Evolutionary conservation across 192 early-diverging fungal genomes (phyloP).

Genomic region (Podila epicladia): DNA sequence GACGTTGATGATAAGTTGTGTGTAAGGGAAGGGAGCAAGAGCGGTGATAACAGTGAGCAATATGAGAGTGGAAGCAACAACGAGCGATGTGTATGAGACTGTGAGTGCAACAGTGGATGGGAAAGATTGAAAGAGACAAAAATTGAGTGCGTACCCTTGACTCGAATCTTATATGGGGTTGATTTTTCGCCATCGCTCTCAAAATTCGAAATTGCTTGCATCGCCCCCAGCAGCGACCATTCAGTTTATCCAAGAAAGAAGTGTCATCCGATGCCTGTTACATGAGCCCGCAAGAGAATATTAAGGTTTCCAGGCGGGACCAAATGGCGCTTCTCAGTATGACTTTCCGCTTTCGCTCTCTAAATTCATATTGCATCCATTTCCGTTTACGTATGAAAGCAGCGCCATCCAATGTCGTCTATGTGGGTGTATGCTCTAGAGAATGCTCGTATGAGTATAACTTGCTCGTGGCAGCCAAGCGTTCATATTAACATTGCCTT

Average conservation of each 20-base stretch:
- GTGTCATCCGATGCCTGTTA: not conserved
- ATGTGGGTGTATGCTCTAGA: no score
- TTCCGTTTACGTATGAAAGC: slow-evolving; percentile 2
- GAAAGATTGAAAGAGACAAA: slow-evolving; percentile 8
- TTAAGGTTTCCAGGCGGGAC: slow-evolving; percentile 4
- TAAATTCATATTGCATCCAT: not conserved
- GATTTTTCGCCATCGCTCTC: no score
- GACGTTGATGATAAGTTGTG: slow-evolving; percentile 1
- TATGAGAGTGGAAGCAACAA: slow-evolving; percentile 8
- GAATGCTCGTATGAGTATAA: no score
- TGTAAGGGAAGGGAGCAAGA: slow-evolving; percentile 8
- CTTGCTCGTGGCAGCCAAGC: no score
- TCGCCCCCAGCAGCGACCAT: slow-evolving; percentile 6
- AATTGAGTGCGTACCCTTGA: no score
- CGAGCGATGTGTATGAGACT: not conserved
- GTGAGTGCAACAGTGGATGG: slow-evolving; percentile 5
- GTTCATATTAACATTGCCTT: no score
- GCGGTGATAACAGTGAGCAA: slow-evolving; percentile 6
- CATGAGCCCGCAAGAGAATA: not conserved
- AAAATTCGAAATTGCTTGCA: slow-evolving; percentile 4
- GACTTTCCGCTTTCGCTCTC: not conserved
- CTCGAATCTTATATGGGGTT: no score
- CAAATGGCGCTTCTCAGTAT: slow-evolving; percentile 2
- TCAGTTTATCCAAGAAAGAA: not conserved
- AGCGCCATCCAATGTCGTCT: not conserved